Conservation (phyloP, 2,329 filamentous ascomycete genomes). For the Didymella glomerata region DNA sequence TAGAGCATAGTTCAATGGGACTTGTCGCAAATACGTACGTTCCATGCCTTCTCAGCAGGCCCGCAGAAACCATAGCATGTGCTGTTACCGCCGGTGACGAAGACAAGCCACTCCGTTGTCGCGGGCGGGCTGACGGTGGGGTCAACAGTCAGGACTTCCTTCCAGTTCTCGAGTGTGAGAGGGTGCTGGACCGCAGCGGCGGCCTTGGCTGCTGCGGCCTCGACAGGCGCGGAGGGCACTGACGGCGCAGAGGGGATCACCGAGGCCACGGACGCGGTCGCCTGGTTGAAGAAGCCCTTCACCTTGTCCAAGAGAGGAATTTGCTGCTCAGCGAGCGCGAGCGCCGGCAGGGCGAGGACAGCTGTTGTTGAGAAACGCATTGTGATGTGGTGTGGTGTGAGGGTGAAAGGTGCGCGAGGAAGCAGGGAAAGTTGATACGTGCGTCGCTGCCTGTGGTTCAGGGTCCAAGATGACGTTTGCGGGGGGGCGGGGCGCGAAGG, state of each 20-base stretch:
- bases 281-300: constrained; percentile 63
- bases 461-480: constrained; percentile 36
- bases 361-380: constrained; percentile 64
- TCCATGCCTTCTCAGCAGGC: constrained; percentile 68
- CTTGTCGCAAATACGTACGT: constrained; percentile 47
- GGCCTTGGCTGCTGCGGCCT: constrained; percentile 61
- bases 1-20: neutral
- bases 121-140: constrained; percentile 63
- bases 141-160: constrained; percentile 69
- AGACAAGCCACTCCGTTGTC: constrained; percentile 79
- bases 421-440: constrained; percentile 11
- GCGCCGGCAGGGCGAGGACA: constrained; percentile 61
- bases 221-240: constrained; percentile 45
- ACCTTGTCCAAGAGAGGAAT: constrained; percentile 69
- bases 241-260: constrained; percentile 54
- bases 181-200: constrained; percentile 62
- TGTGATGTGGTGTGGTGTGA: constrained; percentile 36
- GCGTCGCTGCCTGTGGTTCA: constrained; percentile 26
- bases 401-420: constrained; percentile 9
- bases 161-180: constrained; percentile 75
- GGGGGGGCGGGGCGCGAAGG: constrained; percentile 28
- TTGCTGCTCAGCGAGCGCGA: constrained; percentile 64
- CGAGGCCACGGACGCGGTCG: constrained; percentile 64
- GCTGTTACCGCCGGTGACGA: constrained; percentile 78
- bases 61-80: constrained; percentile 78